These are phyloP conservation scores for Fusarium xylarioides DNA, from an alignment of 2,329 filamentous ascomycete species.

Conservation along the genomic window DNA sequence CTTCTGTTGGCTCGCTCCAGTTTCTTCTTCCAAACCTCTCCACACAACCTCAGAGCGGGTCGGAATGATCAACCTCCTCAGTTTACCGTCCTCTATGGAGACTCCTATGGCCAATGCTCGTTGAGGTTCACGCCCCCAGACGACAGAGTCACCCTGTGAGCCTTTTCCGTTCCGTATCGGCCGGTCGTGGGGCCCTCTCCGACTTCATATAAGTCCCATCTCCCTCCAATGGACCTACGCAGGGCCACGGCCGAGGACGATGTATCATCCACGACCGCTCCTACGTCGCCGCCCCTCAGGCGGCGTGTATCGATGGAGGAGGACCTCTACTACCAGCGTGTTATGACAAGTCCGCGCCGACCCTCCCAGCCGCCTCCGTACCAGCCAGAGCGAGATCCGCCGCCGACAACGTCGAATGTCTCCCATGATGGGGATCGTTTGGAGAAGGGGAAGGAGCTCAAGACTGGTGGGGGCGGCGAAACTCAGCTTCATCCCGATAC, in stretches of 20 bases:
- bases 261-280: slow-evolving; percentile 45
- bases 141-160: slow-evolving; percentile 33
- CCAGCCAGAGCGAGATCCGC: slow-evolving; percentile 43
- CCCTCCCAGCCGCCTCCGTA: slow-evolving; percentile 60
- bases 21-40: slow-evolving; percentile 39
- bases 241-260: slow-evolving; percentile 44
- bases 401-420: slow-evolving; percentile 22
- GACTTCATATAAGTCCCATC: slow-evolving; percentile 39
- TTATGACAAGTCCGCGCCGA: slow-evolving; percentile 59
- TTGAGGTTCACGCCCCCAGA: slow-evolving; percentile 42
- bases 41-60: slow-evolving; percentile 47
- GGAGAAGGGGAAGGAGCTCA: slow-evolving; percentile 30
- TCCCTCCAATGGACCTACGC: slow-evolving; percentile 48
- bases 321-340: slow-evolving; percentile 61
- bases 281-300: slow-evolving; percentile 51
- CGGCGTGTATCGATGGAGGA: slow-evolving; percentile 64
- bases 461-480: slow-evolving; percentile 34
- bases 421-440: slow-evolving; percentile 27
- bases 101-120: slow-evolving; percentile 43
- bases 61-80: slow-evolving; percentile 49
- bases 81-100: slow-evolving; percentile 47
- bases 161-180: slow-evolving; percentile 34
- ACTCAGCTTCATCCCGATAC: slow-evolving; percentile 8
- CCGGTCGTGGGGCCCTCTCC: slow-evolving; percentile 33
- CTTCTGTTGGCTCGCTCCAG: slow-evolving; percentile 40